These are phyloP conservation scores for Lodderomyces beijingensis DNA, from an alignment of 1,139 yeast genomes.

Conservation along the genomic window DNA sequence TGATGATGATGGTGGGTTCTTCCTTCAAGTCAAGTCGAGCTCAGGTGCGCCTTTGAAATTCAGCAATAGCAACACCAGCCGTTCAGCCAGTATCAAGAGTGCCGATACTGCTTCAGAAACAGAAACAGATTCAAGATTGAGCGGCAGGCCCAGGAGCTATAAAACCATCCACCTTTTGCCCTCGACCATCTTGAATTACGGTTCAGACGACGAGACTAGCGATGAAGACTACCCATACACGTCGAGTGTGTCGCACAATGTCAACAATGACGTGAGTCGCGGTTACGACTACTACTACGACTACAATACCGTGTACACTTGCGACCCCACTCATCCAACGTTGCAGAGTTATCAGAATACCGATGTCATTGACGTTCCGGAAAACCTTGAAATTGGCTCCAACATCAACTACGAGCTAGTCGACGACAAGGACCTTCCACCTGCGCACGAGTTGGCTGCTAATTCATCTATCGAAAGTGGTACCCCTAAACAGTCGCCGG, in stretches of 20 bases:
- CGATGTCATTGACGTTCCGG: slow-evolving; percentile 45
- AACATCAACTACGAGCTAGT: slow-evolving; percentile 36
- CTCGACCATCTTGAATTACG: slow-evolving; percentile 75
- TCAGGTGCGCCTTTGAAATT: slow-evolving; percentile 20
- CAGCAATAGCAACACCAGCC: slow-evolving; percentile 4
- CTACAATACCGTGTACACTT: slow-evolving; percentile 76
- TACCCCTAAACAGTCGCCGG: slow-evolving; percentile 5
- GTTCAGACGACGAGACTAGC: slow-evolving; percentile 68
- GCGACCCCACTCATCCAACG: slow-evolving; percentile 30
- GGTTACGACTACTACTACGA: slow-evolving; percentile 85
- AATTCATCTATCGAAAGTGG: slow-evolving; percentile 13
- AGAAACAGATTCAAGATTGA: slow-evolving; percentile 2
- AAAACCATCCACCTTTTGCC: slow-evolving; percentile 73
- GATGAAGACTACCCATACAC: slow-evolving; percentile 51
- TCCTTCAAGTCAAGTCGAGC: slow-evolving; percentile 52
- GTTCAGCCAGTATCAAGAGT: not conserved
- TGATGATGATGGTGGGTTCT: slow-evolving; percentile 69
- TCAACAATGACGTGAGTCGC: slow-evolving; percentile 56
- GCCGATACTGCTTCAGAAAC: not conserved
- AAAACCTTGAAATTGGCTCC: slow-evolving; percentile 38
- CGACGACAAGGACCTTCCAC: slow-evolving; percentile 19
- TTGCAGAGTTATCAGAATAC: slow-evolving; percentile 33
- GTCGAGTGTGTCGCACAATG: slow-evolving; percentile 72
- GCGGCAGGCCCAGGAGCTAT: slow-evolving; percentile 16
- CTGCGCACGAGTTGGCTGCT: slow-evolving; percentile 13